Evolutionary conservation across 176 grass and related monocot species (phyloP).

Genomic region (Phyllostachys edulis): DNA sequence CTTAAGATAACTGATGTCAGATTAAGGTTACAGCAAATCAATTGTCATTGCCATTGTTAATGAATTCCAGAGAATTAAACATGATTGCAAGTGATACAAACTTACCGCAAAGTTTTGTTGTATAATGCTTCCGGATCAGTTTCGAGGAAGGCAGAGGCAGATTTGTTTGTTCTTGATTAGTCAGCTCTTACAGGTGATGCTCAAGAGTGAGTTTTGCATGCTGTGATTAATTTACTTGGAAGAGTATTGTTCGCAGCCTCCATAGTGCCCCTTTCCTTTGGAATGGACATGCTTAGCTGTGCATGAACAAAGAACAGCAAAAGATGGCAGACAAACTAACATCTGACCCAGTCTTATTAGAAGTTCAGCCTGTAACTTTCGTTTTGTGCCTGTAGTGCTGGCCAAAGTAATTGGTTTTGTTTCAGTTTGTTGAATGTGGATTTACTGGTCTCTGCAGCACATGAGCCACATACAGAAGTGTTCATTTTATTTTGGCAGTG

Average conservation of each 20-base stretch:
- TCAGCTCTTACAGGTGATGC: neutral
- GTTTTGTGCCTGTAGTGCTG: neutral
- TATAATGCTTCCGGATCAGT: constrained; percentile 29
- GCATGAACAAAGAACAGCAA: neutral
- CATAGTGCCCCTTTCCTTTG: constrained; percentile 2
- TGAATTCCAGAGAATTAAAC: constrained; percentile 22
- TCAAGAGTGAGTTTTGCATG: constrained; percentile 16
- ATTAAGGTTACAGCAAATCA: constrained; percentile 37
- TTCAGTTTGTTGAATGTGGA: constrained; percentile 36
- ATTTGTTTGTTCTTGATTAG: constrained; percentile 29
- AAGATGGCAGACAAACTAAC: constrained; percentile 29
- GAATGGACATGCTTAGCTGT: constrained; percentile 31
- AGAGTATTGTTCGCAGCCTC: neutral
- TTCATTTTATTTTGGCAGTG: constrained; percentile 17
- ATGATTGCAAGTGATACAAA: constrained; percentile 11
- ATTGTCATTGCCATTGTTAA: constrained; percentile 25
- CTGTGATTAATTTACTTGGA: constrained; percentile 27
- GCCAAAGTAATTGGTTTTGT: constrained; percentile 3
- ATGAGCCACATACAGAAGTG: constrained; percentile 4
- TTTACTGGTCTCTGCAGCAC: constrained; percentile 21
- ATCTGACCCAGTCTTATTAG: constrained; percentile 6
- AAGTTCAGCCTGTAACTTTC: constrained; percentile 14
- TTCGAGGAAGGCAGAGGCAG: constrained; percentile 29
- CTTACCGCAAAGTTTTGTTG: neutral
- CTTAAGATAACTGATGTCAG: constrained; percentile 31